phyloP scores from a whole-genome alignment of 495 filamentous ascomycete species.

The Neurospora sp. region DNA sequence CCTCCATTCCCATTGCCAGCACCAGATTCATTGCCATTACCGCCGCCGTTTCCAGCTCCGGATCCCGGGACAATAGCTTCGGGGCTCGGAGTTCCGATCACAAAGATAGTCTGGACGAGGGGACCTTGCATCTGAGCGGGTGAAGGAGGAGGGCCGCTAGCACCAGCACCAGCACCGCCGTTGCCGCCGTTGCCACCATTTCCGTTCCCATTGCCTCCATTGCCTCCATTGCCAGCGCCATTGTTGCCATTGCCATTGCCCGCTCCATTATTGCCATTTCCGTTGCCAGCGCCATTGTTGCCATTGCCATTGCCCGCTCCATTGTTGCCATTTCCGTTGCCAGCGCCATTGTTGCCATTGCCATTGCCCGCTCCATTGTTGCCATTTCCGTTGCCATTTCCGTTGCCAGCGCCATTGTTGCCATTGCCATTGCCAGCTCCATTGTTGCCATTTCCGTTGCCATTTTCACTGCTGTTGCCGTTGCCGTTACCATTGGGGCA shows the following conservation, averaged over 20 bases:
- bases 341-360: not conserved
- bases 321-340: not conserved
- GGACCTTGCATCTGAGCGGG: not conserved
- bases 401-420: not conserved
- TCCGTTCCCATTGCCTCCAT: conserved; percentile 6
- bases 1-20: conserved; percentile 1
- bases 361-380: not conserved
- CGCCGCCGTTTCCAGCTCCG: not conserved
- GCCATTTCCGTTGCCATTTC: conserved; percentile 3
- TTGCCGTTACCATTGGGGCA: not conserved
- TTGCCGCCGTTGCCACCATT: not conserved
- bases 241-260: not conserved
- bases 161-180: not conserved
- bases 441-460: not conserved
- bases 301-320: not conserved
- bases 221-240: conserved; percentile 3
- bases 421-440: not conserved
- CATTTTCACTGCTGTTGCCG: not conserved
- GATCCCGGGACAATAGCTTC: not conserved
- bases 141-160: not conserved
- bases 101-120: not conserved
- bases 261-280: not conserved
- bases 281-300: not conserved
- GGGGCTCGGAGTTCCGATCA: not conserved
- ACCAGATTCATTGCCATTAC: not conserved